Conservation (phyloP, 306 rosid species). For the Dalbergia cochinchinensis region DNA sequence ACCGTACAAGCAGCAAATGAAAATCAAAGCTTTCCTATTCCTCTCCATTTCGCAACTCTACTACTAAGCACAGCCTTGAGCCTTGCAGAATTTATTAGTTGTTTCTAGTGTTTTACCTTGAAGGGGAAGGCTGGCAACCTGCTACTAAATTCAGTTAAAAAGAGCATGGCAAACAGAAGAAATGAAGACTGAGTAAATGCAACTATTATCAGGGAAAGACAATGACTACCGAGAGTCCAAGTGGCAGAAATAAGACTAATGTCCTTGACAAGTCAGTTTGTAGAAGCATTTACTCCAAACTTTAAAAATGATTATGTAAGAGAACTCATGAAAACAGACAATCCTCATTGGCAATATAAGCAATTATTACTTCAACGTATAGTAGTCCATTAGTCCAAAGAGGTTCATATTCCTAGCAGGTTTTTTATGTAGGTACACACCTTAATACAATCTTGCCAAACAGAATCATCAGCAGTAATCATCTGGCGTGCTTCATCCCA, state of each 20-base stretch:
- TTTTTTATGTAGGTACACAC: constrained; percentile 47
- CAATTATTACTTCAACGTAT: background rate
- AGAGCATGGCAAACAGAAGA: constrained; percentile 3
- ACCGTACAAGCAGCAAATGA: background rate
- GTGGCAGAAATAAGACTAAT: background rate
- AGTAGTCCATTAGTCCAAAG: background rate
- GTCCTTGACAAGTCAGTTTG: background rate
- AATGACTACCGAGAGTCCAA: background rate
- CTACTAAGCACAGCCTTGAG: constrained; percentile 8
- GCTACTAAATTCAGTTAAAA: background rate
- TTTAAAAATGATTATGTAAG: background rate
- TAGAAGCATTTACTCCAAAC: constrained; percentile 27
- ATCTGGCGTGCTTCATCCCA: constrained; percentile 85
- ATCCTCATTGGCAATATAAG: constrained; percentile 4
- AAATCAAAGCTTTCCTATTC: constrained; percentile 10
- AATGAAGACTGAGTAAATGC: background rate
- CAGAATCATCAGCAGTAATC: constrained; percentile 76
- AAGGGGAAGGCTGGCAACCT: constrained; percentile 5
- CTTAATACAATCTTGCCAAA: constrained; percentile 85
- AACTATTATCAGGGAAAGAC: constrained; percentile 20
- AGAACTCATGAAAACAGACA: constrained; percentile 18
- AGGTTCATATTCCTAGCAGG: constrained; percentile 21
- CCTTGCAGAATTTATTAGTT: background rate
- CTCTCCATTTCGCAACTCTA: constrained; percentile 8
- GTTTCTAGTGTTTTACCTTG: constrained; percentile 10